These are phyloP conservation scores for Paramarasmius palmivorus DNA, from an alignment of 1,284 basidiomycete genomes.

Conservation along the genomic window DNA sequence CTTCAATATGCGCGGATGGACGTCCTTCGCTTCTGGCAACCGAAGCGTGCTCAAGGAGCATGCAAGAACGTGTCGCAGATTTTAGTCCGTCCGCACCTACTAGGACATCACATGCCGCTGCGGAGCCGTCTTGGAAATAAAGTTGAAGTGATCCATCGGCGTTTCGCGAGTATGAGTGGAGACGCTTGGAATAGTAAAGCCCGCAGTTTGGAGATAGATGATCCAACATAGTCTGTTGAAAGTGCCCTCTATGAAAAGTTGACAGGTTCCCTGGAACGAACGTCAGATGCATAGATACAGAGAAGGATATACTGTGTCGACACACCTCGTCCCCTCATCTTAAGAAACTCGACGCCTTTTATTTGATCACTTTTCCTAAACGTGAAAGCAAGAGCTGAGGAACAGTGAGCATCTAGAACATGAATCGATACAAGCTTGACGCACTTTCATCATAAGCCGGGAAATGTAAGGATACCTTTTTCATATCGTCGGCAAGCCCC, in stretches of 20 bases:
- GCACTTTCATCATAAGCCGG: conserved; percentile 18
- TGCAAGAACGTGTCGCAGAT: conserved; percentile 16
- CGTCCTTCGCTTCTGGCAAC: conserved; percentile 1
- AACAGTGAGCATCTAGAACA: neutral
- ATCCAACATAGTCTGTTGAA: conserved; percentile 21
- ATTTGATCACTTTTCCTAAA: conserved; percentile 27
- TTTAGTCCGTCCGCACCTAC: conserved; percentile 29
- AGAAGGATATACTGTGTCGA: neutral
- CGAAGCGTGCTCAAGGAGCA: conserved; percentile 7
- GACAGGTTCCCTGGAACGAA: conserved; percentile 18
- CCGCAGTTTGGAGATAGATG: conserved; percentile 18
- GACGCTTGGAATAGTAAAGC: conserved; percentile 22
- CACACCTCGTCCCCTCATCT: conserved; percentile 20
- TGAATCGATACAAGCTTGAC: neutral
- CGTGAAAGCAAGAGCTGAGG: conserved; percentile 19
- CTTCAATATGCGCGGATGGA: neutral
- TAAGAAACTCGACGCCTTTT: conserved; percentile 21
- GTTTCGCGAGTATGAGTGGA: conserved; percentile 18
- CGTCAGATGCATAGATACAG: neutral
- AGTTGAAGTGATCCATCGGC: conserved; percentile 9
- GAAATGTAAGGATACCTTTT: conserved; percentile 22
- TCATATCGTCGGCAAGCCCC: conserved; percentile 26
- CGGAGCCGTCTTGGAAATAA: conserved; percentile 22
- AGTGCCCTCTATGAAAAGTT: conserved; percentile 26
- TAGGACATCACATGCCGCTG: conserved; percentile 25